Conservation (phyloP, 345 rosid genomes). For the Pistacia integerrima region DNA sequence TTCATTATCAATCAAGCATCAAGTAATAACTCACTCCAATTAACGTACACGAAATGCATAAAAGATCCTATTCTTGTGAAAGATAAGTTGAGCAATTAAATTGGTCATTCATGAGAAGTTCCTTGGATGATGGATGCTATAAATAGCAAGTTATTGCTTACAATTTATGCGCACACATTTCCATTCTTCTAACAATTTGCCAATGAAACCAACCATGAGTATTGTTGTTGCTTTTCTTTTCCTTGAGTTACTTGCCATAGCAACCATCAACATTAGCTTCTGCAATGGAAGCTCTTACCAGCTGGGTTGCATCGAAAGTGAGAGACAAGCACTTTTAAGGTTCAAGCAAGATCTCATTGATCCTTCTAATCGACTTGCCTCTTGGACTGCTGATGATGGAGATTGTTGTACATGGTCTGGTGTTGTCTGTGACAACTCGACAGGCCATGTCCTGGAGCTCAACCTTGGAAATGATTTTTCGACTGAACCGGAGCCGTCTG, state of each 20-base stretch:
- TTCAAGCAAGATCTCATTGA: background rate
- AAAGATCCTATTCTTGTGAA: too few species aligned
- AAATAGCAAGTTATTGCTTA: too few species aligned
- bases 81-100: too few species aligned
- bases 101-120: too few species aligned
- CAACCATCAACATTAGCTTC: background rate
- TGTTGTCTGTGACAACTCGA: background rate
- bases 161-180: too few species aligned
- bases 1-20: too few species aligned
- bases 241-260: background rate
- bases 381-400: background rate
- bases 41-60: too few species aligned
- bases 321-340: background rate
- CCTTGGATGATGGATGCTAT: too few species aligned
- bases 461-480: background rate
- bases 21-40: too few species aligned
- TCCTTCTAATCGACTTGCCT: background rate
- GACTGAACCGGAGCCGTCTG: background rate
- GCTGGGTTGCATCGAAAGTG: background rate
- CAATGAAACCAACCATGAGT: background rate
- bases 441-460: constrained; percentile 3
- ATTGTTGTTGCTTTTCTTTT: background rate
- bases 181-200: too few species aligned
- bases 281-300: background rate
- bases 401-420: background rate